A percentile compares a stretch with the other conserved stretches of the same genome.
phyloP scores from a whole-genome alignment of 371 early-diverging fungal genomes.

The Mortierella sp. region DNA sequence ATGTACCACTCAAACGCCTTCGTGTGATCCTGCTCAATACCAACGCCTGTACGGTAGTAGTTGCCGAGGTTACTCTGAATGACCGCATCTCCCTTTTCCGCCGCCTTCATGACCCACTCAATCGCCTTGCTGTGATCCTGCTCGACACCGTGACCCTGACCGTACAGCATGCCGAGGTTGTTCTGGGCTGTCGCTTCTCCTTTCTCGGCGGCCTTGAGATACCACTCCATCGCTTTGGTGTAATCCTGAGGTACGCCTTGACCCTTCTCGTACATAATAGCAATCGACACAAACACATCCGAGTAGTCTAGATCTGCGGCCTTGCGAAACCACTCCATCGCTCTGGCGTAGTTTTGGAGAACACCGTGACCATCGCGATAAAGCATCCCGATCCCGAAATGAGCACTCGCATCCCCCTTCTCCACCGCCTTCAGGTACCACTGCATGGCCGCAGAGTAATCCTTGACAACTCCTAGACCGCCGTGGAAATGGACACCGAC shows the following conservation, averaged over 20 bases:
- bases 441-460: neutral
- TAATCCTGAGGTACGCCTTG: neutral
- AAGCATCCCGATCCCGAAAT: neutral
- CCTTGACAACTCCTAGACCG: neutral
- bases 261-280: neutral
- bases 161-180: conserved; percentile 9
- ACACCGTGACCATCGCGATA: neutral
- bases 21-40: conserved; percentile 48
- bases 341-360: neutral
- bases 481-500: neutral
- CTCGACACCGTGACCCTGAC: neutral
- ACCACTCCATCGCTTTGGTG: conserved; percentile 1
- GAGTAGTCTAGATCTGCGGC: neutral
- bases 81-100: conserved; percentile 57
- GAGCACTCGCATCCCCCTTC: neutral
- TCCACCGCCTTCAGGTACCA: neutral
- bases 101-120: conserved; percentile 23
- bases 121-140: neutral
- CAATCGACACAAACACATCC: too few relatives aligned
- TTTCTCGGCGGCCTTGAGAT: neutral
- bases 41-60: conserved; percentile 71
- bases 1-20: conserved; percentile 67
- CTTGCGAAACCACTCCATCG: conserved; percentile 1
- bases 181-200: conserved; percentile 9
- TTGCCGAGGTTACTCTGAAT: conserved; percentile 81